Percentiles rank a stretch among this genome's conserved stretches.
These are phyloP conservation scores for Colletotrichum tabaci DNA, from an alignment of 2,329 filamentous ascomycete genomes.

Conservation along the genomic window DNA sequence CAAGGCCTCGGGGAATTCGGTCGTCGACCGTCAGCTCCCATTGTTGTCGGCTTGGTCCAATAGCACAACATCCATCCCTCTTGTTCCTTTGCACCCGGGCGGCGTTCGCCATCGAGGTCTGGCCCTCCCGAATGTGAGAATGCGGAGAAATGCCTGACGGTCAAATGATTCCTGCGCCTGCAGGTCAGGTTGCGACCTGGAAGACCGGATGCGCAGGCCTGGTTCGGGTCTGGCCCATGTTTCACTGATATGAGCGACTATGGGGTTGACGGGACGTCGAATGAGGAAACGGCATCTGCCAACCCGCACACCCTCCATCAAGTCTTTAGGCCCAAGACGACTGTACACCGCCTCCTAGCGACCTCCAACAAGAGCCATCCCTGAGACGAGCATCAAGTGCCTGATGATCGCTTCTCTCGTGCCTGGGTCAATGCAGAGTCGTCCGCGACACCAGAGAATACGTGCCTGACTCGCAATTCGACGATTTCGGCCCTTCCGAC, in stretches of 20 bases:
- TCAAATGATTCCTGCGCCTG: conserved; percentile 25
- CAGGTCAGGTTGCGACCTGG: conserved; percentile 36
- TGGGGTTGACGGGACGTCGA: conserved; percentile 21
- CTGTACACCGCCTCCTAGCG: conserved; percentile 37
- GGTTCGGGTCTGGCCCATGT: conserved; percentile 39
- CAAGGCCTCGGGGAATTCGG: conserved; percentile 3
- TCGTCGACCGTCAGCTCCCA: conserved; percentile 18
- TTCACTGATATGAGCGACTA: conserved; percentile 39
- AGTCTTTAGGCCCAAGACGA: conserved; percentile 30
- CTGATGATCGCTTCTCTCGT: conserved; percentile 39
- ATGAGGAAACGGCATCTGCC: conserved; percentile 40
- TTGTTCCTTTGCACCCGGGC: background rate
- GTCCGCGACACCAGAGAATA: conserved; percentile 25
- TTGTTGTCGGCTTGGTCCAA: conserved; percentile 1
- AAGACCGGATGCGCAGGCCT: conserved; percentile 31
- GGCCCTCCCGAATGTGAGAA: background rate
- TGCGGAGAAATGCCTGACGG: conserved; percentile 23
- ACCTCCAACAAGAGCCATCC: conserved; percentile 28
- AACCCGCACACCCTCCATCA: conserved; percentile 34
- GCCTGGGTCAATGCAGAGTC: conserved; percentile 38
- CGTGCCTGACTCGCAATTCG: conserved; percentile 27
- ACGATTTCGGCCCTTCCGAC: conserved; percentile 31
- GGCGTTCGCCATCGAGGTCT: conserved; percentile 9
- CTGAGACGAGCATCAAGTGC: conserved; percentile 40
- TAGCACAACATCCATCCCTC: background rate